A percentile compares a stretch with the other conserved stretches of the same genome.
These are phyloP conservation scores for Senna tora DNA, from an alignment of 306 rosid species.

Conservation along the genomic window DNA sequence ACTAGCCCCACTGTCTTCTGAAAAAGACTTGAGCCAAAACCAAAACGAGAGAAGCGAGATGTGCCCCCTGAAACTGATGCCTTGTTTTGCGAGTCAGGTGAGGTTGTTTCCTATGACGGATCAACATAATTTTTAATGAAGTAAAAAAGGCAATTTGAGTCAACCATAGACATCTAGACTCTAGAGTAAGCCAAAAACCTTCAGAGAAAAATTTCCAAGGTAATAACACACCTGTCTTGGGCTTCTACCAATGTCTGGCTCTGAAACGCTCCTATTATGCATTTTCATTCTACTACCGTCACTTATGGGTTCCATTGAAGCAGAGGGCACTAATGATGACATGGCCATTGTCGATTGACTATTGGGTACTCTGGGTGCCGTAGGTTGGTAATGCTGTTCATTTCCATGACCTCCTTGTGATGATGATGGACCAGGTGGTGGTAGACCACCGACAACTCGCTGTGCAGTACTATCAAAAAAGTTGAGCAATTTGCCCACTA, in stretches of 20 bases:
- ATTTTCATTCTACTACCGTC: constrained; percentile 53
- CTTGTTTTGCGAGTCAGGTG: constrained; percentile 52
- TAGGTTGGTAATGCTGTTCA: constrained; percentile 57
- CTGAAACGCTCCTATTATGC: constrained; percentile 88
- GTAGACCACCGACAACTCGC: constrained; percentile 90
- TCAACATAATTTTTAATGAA: constrained; percentile 39
- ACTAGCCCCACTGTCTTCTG: constrained; percentile 84
- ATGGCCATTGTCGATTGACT: constrained; percentile 92
- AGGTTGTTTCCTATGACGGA: constrained; percentile 51
- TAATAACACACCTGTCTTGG: constrained; percentile 70
- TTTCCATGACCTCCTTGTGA: constrained; percentile 59
- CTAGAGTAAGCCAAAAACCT: not conserved
- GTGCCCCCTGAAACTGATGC: constrained; percentile 54
- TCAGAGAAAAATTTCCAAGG: constrained; percentile 15
- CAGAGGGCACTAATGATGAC: constrained; percentile 86
- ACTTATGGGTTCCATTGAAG: constrained; percentile 77
- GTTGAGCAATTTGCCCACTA: constrained; percentile 85
- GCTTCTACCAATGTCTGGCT: constrained; percentile 88
- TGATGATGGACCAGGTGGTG: constrained; percentile 80
- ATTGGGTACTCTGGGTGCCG: constrained; percentile 58
- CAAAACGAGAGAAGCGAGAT: constrained; percentile 77
- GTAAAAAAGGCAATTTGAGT: constrained; percentile 3
- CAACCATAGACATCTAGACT: constrained; percentile 22
- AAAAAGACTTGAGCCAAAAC: constrained; percentile 78
- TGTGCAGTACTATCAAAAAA: constrained; percentile 94